Conservation (phyloP, 306 rosid species). For the Prunus armeniaca region DNA sequence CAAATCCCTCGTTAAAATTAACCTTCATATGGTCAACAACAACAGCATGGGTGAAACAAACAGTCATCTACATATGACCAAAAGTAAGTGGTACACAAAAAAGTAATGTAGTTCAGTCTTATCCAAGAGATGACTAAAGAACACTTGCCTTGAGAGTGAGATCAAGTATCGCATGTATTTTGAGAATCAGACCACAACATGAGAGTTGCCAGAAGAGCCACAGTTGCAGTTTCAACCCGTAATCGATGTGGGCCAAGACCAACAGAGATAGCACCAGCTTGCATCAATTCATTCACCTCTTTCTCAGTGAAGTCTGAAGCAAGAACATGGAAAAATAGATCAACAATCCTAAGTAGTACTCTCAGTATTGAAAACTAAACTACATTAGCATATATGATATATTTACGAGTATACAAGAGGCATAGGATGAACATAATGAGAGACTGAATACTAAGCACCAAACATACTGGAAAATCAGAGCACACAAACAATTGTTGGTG, state of each 20-base stretch:
- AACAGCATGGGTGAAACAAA: not conserved
- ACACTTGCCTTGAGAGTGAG: conserved; percentile 23
- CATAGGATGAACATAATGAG: not conserved
- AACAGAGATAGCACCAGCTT: conserved; percentile 74
- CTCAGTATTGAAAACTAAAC: not conserved
- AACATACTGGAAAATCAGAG: not conserved
- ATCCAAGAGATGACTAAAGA: conserved; percentile 15
- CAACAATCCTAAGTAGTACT: not conserved
- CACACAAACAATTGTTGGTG: not conserved
- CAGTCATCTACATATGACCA: not conserved
- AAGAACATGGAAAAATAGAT: conserved; percentile 17
- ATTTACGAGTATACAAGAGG: not conserved
- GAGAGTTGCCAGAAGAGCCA: conserved; percentile 69
- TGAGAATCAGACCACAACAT: conserved; percentile 84
- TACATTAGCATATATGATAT: not conserved
- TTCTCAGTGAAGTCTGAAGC: conserved; percentile 76
- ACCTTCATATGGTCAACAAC: not conserved
- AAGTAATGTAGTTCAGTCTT: not conserved
- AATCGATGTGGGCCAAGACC: conserved; percentile 87
- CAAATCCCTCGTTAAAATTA: not conserved
- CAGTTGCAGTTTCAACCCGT: conserved; percentile 90
- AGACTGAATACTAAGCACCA: not conserved
- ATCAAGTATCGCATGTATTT: conserved; percentile 25
- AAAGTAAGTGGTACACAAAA: not conserved
- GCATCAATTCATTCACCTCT: conserved; percentile 57